A percentile compares a stretch with the other conserved stretches of the same genome.
phyloP scores from a whole-genome alignment of 306 rosid species.

The Phaseolus lunatus region DNA sequence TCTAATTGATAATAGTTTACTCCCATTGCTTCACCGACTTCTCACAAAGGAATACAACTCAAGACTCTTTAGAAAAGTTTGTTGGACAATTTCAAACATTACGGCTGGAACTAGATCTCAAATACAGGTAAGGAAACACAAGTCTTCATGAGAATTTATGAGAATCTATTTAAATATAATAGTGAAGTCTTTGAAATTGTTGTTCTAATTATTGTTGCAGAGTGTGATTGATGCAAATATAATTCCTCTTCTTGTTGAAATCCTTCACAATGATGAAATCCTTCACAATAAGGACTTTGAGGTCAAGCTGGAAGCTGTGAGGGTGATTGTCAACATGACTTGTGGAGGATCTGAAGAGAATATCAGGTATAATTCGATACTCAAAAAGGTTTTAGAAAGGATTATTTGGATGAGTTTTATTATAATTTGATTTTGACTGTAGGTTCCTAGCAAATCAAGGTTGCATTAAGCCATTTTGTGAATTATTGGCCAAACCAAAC shows the following conservation, averaged over 20 bases:
- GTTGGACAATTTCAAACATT: background rate
- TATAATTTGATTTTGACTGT: background rate
- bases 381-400: background rate
- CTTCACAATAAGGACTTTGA: background rate
- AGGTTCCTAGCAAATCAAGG: background rate
- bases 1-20: background rate
- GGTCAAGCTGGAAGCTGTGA: background rate
- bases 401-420: no score
- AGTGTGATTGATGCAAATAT: background rate
- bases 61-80: background rate
- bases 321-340: background rate
- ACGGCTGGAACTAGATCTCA: background rate
- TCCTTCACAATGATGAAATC: background rate
- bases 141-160: background rate
- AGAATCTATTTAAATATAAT: background rate
- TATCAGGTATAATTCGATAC: background rate
- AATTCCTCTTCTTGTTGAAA: background rate
- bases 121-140: background rate
- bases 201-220: background rate
- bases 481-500: constrained; percentile 63
- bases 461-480: constrained; percentile 67
- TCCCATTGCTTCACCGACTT: background rate
- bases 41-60: background rate
- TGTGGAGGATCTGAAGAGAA: background rate
- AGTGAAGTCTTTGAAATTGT: background rate